phyloP scores from a whole-genome alignment of 768 basidiomycete genomes.

The Tubosaeta sp. region DNA sequence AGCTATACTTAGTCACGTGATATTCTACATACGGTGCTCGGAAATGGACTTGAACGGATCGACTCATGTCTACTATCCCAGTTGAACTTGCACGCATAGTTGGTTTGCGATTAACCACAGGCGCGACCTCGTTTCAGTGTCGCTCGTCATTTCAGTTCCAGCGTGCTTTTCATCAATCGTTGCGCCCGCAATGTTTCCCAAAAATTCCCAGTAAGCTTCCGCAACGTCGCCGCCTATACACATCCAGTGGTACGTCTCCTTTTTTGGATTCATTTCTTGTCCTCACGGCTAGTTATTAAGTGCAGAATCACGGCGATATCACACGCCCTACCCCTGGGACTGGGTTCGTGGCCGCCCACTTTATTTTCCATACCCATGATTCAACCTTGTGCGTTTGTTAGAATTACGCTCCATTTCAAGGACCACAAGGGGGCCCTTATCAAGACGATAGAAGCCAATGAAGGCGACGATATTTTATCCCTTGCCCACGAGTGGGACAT shows the following conservation, averaged over 20 bases:
- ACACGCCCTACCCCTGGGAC: conserved; percentile 64
- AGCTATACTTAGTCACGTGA: conserved; percentile 1
- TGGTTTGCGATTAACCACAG: conserved; percentile 4
- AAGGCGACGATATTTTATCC: conserved; percentile 88
- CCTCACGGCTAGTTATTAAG: conserved; percentile 3
- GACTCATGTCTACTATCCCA: conserved; percentile 1
- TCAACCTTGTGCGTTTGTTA: conserved; percentile 28
- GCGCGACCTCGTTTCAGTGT: background rate
- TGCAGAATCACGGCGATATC: conserved; percentile 45
- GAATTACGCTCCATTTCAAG: conserved; percentile 87
- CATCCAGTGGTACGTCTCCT: conserved; percentile 14
- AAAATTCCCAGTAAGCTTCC: background rate
- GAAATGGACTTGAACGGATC: too few relatives aligned
- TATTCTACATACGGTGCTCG: too few relatives aligned
- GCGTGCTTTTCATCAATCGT: conserved; percentile 12
- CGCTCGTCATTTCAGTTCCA: conserved; percentile 3
- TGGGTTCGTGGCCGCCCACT: conserved; percentile 40
- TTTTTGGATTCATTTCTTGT: background rate
- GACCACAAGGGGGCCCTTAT: conserved; percentile 81
- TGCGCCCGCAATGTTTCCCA: background rate
- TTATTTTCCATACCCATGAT: background rate
- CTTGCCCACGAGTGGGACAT: conserved; percentile 95
- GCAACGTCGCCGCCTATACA: conserved; percentile 13
- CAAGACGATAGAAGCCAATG: conserved; percentile 87
- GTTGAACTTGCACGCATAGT: conserved; percentile 14